A percentile compares a stretch with the other conserved stretches of the same genome.
phyloP scores from a whole-genome alignment of 441 rosid species.

The Erodium trifolium region DNA sequence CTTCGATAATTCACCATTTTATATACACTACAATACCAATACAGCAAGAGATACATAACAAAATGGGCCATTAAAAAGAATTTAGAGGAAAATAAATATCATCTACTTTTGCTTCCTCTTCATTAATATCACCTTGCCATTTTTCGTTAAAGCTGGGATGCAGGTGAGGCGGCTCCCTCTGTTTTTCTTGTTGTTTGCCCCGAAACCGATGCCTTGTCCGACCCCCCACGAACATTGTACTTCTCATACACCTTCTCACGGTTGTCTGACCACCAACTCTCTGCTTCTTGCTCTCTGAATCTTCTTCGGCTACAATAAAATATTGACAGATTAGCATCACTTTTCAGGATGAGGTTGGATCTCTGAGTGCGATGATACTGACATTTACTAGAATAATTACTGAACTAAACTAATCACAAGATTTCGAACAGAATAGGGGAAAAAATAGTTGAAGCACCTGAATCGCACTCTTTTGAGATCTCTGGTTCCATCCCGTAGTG shows the following conservation, averaged over 20 bases:
- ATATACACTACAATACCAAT: not conserved
- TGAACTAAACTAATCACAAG: not conserved
- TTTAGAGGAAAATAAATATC: slow-evolving; percentile 4
- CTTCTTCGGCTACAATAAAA: slow-evolving; percentile 70
- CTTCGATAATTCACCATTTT: not conserved
- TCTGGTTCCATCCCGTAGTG: slow-evolving; percentile 82
- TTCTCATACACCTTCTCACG: slow-evolving; percentile 79
- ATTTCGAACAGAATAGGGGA: not conserved
- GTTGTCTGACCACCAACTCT: slow-evolving; percentile 97
- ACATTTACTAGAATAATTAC: not conserved
- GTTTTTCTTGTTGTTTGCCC: slow-evolving; percentile 53
- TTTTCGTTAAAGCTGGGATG: slow-evolving; percentile 28
- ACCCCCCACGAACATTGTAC: slow-evolving; percentile 57
- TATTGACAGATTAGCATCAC: not conserved
- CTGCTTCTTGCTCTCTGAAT: slow-evolving; percentile 93
- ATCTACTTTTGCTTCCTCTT: slow-evolving; percentile 16
- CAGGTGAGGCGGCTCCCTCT: slow-evolving; percentile 51
- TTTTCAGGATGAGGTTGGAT: slow-evolving; percentile 9
- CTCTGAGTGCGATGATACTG: not conserved
- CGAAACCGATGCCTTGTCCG: slow-evolving; percentile 27
- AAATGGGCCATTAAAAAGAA: not conserved
- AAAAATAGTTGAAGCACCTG: slow-evolving; percentile 42
- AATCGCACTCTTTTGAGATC: slow-evolving; percentile 97
- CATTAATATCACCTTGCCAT: slow-evolving; percentile 9
- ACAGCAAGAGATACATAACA: not conserved